Base-by-base conservation (phyloP, 1,284 basidiomycete species). In the Malassezia slooffiae region DNA sequence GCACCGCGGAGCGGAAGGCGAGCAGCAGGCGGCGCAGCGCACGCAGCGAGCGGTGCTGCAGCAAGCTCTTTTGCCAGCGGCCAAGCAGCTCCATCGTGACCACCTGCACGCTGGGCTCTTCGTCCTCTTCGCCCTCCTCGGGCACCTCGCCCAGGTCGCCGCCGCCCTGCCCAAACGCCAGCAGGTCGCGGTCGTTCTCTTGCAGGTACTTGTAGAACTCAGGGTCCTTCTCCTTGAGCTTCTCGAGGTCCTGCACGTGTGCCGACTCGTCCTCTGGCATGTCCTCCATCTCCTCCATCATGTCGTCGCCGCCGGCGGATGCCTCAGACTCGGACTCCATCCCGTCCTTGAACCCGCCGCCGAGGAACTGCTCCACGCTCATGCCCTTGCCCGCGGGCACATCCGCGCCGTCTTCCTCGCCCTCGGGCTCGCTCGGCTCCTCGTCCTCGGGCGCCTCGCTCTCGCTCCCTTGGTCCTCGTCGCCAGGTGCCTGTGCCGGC, bases 131-230 rank as follows among this genome's bases (percentile, higher is more conserved):
- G 31, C 28, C 70, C 10, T 68, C 65, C 8, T 63, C 62, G 46
- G 65, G 71, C 13, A 59, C 62, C 28, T 79, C 74, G 6, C 50
- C 55, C 2, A 42, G 55, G 30, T 52, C 64, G 42, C 41, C 67
- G 11, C 47, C 70, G 3, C 38, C 54, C 26, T 56, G 46, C 13
- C 56, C 64, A 67, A 97, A 97, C 2, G 85, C 75, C 5, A 97
- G 76, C 23, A 97, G 74, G 41, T 89, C 87, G 43, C 76, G 74
- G 72, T 97, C 91, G 67, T 97, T 91, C 72, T 96, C 87, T 73
- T 93, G 82, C 6, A 97, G 76, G 67, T 93, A 97, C 71, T 93
- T 89, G 81, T 80, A 97, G 74, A 97, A 97, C 62, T 95, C 91
- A 15, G 91, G 91, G 70, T 97, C 93, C 70, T 86, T 91, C 71